A percentile compares a stretch with the other conserved stretches of the same genome.
Evolutionary conservation across 2,329 filamentous ascomycete species (phyloP).

Genomic region (Polychaeton citri): DNA sequence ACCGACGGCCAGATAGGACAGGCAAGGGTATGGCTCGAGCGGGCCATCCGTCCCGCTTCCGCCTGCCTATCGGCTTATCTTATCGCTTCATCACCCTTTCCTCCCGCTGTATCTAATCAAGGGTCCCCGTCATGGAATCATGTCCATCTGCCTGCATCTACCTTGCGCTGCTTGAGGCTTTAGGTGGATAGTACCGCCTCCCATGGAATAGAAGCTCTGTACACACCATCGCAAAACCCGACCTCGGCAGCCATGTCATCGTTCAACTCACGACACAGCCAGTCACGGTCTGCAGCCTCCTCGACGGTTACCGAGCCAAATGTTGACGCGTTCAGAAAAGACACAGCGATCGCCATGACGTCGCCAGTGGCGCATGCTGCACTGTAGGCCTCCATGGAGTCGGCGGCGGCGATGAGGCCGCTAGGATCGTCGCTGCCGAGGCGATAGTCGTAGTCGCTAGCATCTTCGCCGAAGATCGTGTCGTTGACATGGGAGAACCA

Average conservation of each 20-base stretch:
- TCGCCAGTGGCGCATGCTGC: not conserved
- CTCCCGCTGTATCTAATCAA: too few species aligned
- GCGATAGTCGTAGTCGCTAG: not conserved
- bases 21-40: too few species aligned
- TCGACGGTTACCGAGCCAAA: not conserved
- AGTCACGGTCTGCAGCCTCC: not conserved
- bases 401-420: not conserved
- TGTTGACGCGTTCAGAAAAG: not conserved
- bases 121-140: not conserved
- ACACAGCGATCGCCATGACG: not conserved
- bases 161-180: not conserved
- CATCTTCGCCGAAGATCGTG: not conserved
- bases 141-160: not conserved
- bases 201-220: not conserved
- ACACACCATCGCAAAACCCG: not conserved
- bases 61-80: too few species aligned
- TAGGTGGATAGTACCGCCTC: not conserved
- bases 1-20: too few species aligned
- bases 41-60: too few species aligned
- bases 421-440: not conserved
- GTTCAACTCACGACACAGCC: not conserved
- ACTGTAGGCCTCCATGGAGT: not conserved
- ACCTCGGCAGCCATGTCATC: not conserved
- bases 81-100: too few species aligned
- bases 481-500: not conserved